A percentile compares a stretch with the other conserved stretches of the same genome.
Conservation (phyloP, 1,284 basidiomycete genomes). For the Papiliotrema flavescens region DNA sequence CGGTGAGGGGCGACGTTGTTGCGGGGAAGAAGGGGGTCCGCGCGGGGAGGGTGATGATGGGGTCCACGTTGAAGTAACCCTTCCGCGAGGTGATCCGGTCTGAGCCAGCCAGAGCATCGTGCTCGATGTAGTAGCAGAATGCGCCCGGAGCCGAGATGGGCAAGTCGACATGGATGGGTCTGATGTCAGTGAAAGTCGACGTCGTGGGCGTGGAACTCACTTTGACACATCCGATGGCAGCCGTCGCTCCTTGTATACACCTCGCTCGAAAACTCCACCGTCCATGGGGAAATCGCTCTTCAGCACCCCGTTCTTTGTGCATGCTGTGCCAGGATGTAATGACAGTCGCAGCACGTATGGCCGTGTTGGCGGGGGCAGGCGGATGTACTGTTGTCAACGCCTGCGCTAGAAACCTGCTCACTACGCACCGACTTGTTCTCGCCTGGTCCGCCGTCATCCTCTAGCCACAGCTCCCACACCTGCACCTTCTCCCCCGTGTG, state of each 20-base stretch:
- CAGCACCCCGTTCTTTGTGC: slow-evolving; percentile 80
- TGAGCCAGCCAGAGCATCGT: slow-evolving; percentile 54
- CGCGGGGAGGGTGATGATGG: slow-evolving; percentile 68
- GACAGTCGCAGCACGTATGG: slow-evolving; percentile 88
- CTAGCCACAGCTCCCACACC: slow-evolving; percentile 79
- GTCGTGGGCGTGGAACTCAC: slow-evolving; percentile 53
- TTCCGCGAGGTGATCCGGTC: slow-evolving; percentile 68
- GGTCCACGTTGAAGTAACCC: slow-evolving; percentile 94
- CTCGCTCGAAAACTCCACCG: slow-evolving; percentile 76
- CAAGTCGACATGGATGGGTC: slow-evolving; percentile 85
- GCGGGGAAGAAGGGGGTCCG: slow-evolving; percentile 64
- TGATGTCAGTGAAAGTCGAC: slow-evolving; percentile 34
- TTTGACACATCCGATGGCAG: slow-evolving; percentile 46
- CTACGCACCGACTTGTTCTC: slow-evolving; percentile 70
- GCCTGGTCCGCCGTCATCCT: slow-evolving; percentile 82
- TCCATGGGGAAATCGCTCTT: slow-evolving; percentile 93
- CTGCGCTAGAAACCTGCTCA: not conserved
- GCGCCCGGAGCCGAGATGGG: slow-evolving; percentile 92
- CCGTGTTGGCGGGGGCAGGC: slow-evolving; percentile 80
- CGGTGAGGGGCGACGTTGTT: slow-evolving; percentile 43
- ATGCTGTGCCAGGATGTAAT: slow-evolving; percentile 81
- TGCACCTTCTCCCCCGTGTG: slow-evolving; percentile 59
- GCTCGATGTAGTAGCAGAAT: slow-evolving; percentile 89
- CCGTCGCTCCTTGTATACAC: slow-evolving; percentile 67
- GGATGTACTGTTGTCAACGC: slow-evolving; percentile 69